Percentiles rank a stretch among this genome's conserved stretches.
phyloP scores from a whole-genome alignment of 371 early-diverging fungal species.

The Lichtheimia hyalospora region DNA sequence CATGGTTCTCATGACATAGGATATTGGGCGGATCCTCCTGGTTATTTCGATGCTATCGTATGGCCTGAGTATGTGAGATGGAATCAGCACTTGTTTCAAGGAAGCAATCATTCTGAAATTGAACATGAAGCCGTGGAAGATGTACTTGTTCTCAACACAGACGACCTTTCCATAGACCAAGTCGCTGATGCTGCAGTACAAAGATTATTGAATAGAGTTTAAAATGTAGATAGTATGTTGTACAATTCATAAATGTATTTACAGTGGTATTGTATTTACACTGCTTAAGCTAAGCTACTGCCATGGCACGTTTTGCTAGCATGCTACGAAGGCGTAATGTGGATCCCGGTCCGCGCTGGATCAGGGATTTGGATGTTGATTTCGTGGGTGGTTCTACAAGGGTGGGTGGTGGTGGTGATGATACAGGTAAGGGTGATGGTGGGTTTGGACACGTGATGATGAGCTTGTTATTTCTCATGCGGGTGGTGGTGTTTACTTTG shows the following conservation, averaged over 20 bases:
- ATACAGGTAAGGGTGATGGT: constrained; percentile 2
- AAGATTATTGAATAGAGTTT: too few relatives aligned
- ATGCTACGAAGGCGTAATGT: constrained; percentile 41
- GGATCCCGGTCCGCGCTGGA: constrained; percentile 38
- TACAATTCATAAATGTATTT: too few relatives aligned
- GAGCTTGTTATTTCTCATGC: neutral
- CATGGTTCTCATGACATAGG: constrained; percentile 35
- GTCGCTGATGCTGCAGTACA: constrained; percentile 13
- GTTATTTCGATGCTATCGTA: constrained; percentile 81
- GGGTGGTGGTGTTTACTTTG: neutral
- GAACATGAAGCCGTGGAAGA: constrained; percentile 19
- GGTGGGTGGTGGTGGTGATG: neutral
- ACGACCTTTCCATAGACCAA: constrained; percentile 23
- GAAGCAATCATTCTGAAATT: constrained; percentile 8
- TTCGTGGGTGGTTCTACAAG: constrained; percentile 4
- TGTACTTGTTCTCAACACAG: constrained; percentile 26
- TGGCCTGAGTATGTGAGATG: constrained; percentile 77
- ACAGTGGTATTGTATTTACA: too few relatives aligned
- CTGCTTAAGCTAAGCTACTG: too few relatives aligned
- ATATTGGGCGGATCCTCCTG: constrained; percentile 84
- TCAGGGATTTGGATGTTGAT: constrained; percentile 13
- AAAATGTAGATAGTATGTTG: too few relatives aligned
- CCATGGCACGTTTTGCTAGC: constrained; percentile 31
- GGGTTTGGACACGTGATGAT: neutral
- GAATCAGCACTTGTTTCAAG: constrained; percentile 35